Evolutionary conservation across 352 stramenopile genomes (phyloP), one percentile per base, ranked within the genome.

Genomic region (Phytophthora uliginosa): DNA sequence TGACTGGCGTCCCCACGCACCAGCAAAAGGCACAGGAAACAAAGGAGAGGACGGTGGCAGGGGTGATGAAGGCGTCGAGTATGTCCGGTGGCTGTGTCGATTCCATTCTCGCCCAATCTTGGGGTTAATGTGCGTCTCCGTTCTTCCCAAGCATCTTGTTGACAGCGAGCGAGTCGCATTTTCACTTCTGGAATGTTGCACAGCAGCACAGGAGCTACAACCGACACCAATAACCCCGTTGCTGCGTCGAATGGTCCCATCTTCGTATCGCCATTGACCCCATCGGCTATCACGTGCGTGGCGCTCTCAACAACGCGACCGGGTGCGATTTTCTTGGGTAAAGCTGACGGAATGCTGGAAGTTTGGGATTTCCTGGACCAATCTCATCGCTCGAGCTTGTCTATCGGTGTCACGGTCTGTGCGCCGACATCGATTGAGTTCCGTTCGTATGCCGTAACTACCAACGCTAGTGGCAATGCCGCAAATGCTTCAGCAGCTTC

Each of bases 301-400:
- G 84, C 84, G 6, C 98, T 97, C 77, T 98, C 88, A n/a, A 92
- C 93, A 20, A 97, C 92, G 26, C 75, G 95, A 1, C 92, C 95
- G 5, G 93, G 77, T 2, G 93, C 97, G 20, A 70, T 98, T 52
- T 96, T 97, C 69, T 75, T 98, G 51, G 91, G 89, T 24, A 97
- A 96, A 70, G 77, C 85, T 12, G 94, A 98, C 67, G 95, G 95
- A 1, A 90, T 93, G 63, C 79, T 98, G 45, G 91, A 98, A 67
- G 91, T 98, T 47, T 98, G 94, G 95, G 95, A 98, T 68, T 97
- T 98, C 54, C 88, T 97, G 61, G 95, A 98, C 66, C 91, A 96
- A 67, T 97, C 90, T 15, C 93, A 98, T 55, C 89, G 86, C 17
- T 88, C 89, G 9, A 96, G 85, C 55, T 78, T 96, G 12, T 88